phyloP scores from a whole-genome alignment of 2,329 filamentous ascomycete species.

The Neophaeococcomyces aloes region DNA sequence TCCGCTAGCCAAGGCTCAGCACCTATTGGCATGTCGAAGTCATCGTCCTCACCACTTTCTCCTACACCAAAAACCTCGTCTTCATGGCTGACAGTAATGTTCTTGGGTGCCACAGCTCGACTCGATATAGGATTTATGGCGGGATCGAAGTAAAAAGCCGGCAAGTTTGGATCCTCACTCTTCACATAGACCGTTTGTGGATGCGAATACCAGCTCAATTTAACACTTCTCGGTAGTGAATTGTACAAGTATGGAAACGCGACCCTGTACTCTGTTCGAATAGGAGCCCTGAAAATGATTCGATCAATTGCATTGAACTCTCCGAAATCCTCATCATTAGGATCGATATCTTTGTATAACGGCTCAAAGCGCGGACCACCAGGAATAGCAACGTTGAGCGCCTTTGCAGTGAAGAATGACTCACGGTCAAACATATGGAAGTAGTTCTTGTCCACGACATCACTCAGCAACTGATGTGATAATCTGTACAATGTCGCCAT shows the following conservation, averaged over 20 bases:
- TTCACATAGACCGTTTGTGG: slow-evolving; percentile 87
- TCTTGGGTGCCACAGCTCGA: slow-evolving; percentile 84
- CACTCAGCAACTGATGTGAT: slow-evolving; percentile 80
- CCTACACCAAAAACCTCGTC: slow-evolving; percentile 82
- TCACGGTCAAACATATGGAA: slow-evolving; percentile 95
- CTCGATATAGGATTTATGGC: slow-evolving; percentile 96
- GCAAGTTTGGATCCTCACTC: slow-evolving; percentile 76
- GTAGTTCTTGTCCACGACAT: slow-evolving; percentile 92
- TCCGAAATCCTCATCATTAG: slow-evolving; percentile 97
- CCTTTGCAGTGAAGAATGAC: slow-evolving; percentile 91
- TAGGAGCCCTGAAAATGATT: slow-evolving; percentile 93
- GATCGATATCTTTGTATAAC: slow-evolving; percentile 95
- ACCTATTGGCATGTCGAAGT: slow-evolving; percentile 69
- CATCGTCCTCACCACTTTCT: slow-evolving; percentile 64
- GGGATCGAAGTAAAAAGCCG: slow-evolving; percentile 97
- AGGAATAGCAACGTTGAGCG: slow-evolving; percentile 93
- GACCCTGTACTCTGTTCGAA: slow-evolving; percentile 90
- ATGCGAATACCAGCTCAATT: slow-evolving; percentile 85
- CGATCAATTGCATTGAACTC: slow-evolving; percentile 99
- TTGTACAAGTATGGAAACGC: slow-evolving; percentile 95
- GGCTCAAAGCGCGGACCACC: slow-evolving; percentile 95
- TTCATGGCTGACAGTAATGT: slow-evolving; percentile 82
- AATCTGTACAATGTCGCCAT: slow-evolving; percentile 93
- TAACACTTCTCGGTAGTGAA: slow-evolving; percentile 85
- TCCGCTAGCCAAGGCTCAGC: slow-evolving; percentile 82